phyloP scores from a whole-genome alignment of 768 basidiomycete genomes.

The Lactifluus volemus region DNA sequence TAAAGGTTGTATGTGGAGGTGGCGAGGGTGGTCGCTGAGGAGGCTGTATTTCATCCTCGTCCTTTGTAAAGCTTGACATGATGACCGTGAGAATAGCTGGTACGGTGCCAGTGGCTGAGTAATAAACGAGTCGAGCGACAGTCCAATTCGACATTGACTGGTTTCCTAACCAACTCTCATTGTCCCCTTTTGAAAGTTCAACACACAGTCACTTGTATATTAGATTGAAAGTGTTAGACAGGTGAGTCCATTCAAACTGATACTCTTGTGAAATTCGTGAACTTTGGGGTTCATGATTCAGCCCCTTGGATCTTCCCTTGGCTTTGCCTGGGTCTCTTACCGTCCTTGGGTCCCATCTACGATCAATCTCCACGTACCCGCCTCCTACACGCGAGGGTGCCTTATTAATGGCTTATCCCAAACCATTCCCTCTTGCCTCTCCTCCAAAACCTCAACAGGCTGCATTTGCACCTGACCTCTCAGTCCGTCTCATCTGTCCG shows the following conservation, averaged over 20 bases:
- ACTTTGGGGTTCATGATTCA: neutral
- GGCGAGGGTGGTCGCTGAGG: constrained; percentile 10
- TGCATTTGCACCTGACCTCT: constrained; percentile 72
- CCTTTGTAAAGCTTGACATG: constrained; percentile 9
- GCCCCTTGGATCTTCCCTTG: neutral
- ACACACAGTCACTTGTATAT: neutral
- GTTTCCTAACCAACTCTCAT: neutral
- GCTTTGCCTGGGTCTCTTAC: neutral
- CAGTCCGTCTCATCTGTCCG: constrained; percentile 87
- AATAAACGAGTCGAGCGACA: too few species aligned
- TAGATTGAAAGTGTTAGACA: neutral
- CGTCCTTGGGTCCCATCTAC: neutral
- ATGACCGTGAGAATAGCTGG: neutral
- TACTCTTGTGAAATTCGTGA: neutral
- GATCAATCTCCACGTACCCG: neutral
- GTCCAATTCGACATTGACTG: neutral
- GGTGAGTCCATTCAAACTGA: neutral
- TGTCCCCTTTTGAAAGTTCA: neutral
- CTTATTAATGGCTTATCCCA: constrained; percentile 18
- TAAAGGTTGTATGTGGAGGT: constrained; percentile 19
- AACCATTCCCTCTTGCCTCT: constrained; percentile 72
- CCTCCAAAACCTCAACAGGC: constrained; percentile 48
- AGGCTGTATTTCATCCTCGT: constrained; percentile 5
- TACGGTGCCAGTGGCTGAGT: too few species aligned
- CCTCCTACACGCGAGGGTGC: neutral